These are phyloP conservation scores for Globisporangium iwayamae DNA, from an alignment of 352 stramenopile genomes.

Conservation along the genomic window DNA sequence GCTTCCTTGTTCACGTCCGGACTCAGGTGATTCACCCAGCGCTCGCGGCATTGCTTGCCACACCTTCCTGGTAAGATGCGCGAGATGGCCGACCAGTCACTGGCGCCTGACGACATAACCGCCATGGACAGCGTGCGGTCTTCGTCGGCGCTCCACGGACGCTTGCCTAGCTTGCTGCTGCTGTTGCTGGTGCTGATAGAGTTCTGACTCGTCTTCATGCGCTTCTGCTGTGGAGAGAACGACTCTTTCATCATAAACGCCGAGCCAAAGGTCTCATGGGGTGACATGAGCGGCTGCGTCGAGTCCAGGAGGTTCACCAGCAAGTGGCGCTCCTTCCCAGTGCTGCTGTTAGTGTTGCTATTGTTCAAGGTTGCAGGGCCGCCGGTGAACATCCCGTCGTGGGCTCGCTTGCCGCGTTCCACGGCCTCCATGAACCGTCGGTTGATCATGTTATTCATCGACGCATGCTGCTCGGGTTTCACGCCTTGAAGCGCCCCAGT, in stretches of 20 bases:
- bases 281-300: constrained; percentile 24
- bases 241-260: constrained; percentile 24
- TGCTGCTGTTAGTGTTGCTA: not conserved
- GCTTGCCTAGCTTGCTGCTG: constrained; percentile 57
- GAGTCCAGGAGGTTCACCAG: constrained; percentile 29
- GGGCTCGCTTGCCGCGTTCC: constrained; percentile 5
- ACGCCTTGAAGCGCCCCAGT: not conserved
- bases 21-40: constrained; percentile 96
- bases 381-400: constrained; percentile 7
- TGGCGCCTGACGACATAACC: constrained; percentile 52
- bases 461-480: not conserved
- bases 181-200: not conserved
- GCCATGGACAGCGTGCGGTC: constrained; percentile 52
- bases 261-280: constrained; percentile 21
- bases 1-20: constrained; percentile 93
- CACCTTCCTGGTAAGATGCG: constrained; percentile 89
- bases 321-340: constrained; percentile 21
- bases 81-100: constrained; percentile 93
- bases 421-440: constrained; percentile 19
- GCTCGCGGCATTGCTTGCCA: constrained; percentile 96
- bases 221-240: constrained; percentile 60
- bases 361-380: too few species aligned
- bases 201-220: constrained; percentile 29
- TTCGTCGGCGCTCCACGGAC: constrained; percentile 59
- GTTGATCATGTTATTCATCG: constrained; percentile 19